phyloP scores from a whole-genome alignment of 768 basidiomycete genomes.

The Exidia glandulosa region DNA sequence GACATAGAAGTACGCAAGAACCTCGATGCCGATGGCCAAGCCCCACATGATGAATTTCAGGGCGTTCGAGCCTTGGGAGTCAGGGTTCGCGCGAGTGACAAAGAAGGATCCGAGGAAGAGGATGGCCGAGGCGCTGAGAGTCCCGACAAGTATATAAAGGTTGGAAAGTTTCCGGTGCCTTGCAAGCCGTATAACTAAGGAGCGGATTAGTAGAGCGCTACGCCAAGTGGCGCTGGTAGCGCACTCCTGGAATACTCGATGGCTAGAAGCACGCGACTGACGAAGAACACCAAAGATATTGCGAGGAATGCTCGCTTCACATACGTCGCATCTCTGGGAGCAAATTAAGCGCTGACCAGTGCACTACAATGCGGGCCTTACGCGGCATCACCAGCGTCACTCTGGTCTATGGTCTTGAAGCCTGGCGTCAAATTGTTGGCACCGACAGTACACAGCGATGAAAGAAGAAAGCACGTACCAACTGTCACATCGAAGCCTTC shows the following conservation, averaged over 20 bases:
- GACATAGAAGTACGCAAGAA: background rate
- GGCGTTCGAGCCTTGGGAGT: background rate
- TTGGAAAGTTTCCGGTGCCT: background rate
- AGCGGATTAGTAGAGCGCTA: background rate
- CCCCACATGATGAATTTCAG: background rate
- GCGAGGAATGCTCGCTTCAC: background rate
- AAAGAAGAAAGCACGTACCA: too few species aligned
- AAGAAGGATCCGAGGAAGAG: background rate
- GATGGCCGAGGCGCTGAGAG: background rate
- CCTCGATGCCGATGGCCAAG: background rate
- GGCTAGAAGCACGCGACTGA: background rate
- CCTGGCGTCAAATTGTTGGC: too few species aligned
- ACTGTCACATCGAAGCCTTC: background rate
- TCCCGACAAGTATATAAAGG: background rate
- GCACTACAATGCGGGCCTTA: background rate
- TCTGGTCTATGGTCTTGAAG: background rate
- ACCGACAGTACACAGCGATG: too few species aligned
- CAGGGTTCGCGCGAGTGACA: background rate
- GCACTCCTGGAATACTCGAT: background rate
- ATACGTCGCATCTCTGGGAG: background rate
- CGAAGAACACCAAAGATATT: background rate
- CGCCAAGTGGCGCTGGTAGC: background rate
- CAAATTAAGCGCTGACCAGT: background rate
- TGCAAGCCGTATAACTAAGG: background rate
- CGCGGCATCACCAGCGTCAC: background rate